These are phyloP conservation scores for Salix brachista DNA, from an alignment of 345 rosid genomes.

Conservation along the genomic window DNA sequence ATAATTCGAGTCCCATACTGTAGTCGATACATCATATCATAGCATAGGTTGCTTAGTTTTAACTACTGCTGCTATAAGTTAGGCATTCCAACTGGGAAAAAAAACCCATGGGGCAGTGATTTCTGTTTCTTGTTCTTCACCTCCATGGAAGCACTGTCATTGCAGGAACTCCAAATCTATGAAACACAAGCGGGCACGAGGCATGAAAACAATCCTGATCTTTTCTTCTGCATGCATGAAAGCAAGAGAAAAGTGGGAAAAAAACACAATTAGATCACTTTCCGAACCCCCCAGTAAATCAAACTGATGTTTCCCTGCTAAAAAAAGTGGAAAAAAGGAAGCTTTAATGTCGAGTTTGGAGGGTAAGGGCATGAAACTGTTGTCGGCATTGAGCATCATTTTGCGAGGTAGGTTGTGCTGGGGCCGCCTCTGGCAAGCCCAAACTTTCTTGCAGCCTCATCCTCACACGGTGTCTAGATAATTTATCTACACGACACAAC, in stretches of 20 bases:
- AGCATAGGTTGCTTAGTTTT: too few species aligned
- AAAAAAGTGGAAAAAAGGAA: too few species aligned
- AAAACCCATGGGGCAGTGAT: too few species aligned
- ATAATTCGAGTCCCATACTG: too few species aligned
- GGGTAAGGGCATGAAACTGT: background rate
- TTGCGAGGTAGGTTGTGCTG: background rate
- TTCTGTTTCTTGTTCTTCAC: too few species aligned
- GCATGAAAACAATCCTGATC: slow-evolving; percentile 23
- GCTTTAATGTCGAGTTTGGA: too few species aligned
- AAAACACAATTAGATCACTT: background rate
- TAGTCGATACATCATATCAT: too few species aligned
- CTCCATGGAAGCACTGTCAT: too few species aligned
- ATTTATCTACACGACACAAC: background rate
- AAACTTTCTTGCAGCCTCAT: background rate
- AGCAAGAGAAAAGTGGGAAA: background rate
- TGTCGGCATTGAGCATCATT: background rate
- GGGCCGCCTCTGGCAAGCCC: background rate
- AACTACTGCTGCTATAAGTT: too few species aligned
- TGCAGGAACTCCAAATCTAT: background rate
- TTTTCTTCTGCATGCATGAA: slow-evolving; percentile 16
- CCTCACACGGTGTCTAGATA: background rate
- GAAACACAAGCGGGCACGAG: slow-evolving; percentile 22
- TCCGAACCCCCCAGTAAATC: background rate
- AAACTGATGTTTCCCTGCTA: too few species aligned
- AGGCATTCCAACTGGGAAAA: too few species aligned